These are phyloP conservation scores for Amphirosellinia nigrospora DNA, from an alignment of 495 filamentous ascomycete genomes.

Conservation along the genomic window DNA sequence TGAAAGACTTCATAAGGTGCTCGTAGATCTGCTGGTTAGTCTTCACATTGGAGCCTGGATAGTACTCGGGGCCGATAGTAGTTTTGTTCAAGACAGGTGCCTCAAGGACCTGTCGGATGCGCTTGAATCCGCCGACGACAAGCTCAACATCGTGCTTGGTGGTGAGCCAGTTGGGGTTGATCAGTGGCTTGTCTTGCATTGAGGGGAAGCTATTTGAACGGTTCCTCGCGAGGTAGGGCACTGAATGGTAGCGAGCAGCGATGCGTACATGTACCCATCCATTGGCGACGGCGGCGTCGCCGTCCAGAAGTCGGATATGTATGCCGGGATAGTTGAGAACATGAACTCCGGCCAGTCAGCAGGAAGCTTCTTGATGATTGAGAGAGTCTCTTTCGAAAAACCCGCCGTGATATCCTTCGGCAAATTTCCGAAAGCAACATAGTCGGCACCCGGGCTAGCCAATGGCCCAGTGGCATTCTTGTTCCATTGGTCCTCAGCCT, in stretches of 20 bases:
- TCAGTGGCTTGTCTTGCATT: constrained; percentile 53
- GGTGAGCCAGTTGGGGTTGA: constrained; percentile 61
- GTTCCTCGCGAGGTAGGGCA: constrained; percentile 60
- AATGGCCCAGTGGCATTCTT: constrained; percentile 39
- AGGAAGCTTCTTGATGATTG: constrained; percentile 40
- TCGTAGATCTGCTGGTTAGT: constrained; percentile 59
- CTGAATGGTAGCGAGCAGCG: constrained; percentile 48
- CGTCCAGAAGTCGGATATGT: constrained; percentile 26
- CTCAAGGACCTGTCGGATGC: constrained; percentile 46
- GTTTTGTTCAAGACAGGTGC: constrained; percentile 37
- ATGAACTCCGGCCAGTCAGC: constrained; percentile 66
- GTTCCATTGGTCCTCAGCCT: background rate
- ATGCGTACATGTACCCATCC: constrained; percentile 54
- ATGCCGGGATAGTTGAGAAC: constrained; percentile 33
- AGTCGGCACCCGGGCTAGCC: constrained; percentile 47
- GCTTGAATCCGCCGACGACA: constrained; percentile 59
- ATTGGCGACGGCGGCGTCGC: constrained; percentile 33
- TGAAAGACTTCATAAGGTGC: constrained; percentile 45
- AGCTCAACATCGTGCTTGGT: constrained; percentile 59
- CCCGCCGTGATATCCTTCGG: constrained; percentile 37
- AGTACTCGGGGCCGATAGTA: constrained; percentile 51
- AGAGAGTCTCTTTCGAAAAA: background rate
- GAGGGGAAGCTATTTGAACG: constrained; percentile 54
- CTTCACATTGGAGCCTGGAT: constrained; percentile 52
- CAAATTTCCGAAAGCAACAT: constrained; percentile 56